These are phyloP conservation scores for Kuraishia borneana DNA, from an alignment of 805 yeast genomes.

Conservation along the genomic window DNA sequence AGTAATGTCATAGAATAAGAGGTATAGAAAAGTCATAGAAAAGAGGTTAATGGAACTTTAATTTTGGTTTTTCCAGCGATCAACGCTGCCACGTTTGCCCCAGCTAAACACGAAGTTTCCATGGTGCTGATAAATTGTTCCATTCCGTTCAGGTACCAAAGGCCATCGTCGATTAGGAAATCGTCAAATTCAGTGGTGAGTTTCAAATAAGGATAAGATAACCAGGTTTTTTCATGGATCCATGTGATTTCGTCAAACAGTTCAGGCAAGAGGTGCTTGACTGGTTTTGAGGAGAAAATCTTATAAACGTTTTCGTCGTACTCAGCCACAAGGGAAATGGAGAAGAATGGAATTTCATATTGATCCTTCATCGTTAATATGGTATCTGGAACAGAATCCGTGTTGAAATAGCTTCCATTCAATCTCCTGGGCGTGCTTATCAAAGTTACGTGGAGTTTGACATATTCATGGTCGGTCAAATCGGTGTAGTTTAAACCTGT, in stretches of 20 bases:
- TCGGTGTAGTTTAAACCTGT: slow-evolving; percentile 12
- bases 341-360: slow-evolving; percentile 17
- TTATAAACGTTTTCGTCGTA: slow-evolving; percentile 27
- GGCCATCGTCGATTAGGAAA: slow-evolving; percentile 10
- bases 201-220: slow-evolving; percentile 28
- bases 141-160: slow-evolving; percentile 33
- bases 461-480: slow-evolving; percentile 19
- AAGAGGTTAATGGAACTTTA: slow-evolving; percentile 7
- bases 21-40: neutral
- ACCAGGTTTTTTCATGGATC: slow-evolving; percentile 26
- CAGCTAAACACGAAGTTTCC: slow-evolving; percentile 40
- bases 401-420: slow-evolving; percentile 6
- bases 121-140: slow-evolving; percentile 37
- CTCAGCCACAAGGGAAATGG: slow-evolving; percentile 18
- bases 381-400: slow-evolving; percentile 12
- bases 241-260: slow-evolving; percentile 14
- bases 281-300: slow-evolving; percentile 21
- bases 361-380: slow-evolving; percentile 8
- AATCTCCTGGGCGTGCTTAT: slow-evolving; percentile 11
- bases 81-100: slow-evolving; percentile 36
- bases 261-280: slow-evolving; percentile 11
- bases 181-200: slow-evolving; percentile 17
- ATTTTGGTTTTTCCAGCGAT: slow-evolving; percentile 20
- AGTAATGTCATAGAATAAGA: neutral
- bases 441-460: slow-evolving; percentile 26